Conservation (phyloP, 208 protist species). For the Herpetomonas samuelpessoai region DNA sequence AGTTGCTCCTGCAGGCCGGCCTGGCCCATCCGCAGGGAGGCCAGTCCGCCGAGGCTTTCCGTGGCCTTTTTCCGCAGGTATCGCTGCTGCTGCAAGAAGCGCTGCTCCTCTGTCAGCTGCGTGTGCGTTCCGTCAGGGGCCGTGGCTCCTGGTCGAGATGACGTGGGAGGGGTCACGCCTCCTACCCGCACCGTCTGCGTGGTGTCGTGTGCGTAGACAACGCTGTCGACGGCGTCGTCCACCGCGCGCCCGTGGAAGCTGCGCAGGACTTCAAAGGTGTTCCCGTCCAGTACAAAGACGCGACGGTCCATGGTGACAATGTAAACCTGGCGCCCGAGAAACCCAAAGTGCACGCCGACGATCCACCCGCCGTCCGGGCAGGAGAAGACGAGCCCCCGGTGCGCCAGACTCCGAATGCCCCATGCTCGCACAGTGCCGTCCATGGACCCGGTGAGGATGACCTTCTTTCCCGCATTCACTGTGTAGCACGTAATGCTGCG, state of each 20-base stretch:
- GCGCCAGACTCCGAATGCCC: constrained; percentile 39
- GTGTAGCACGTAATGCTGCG: constrained; percentile 44
- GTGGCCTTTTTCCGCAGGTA: constrained; percentile 6
- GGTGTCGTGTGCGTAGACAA: constrained; percentile 68
- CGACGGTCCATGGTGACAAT: constrained; percentile 69
- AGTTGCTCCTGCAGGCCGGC: constrained; percentile 1
- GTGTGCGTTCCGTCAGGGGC: constrained; percentile 1
- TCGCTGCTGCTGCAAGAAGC: not conserved
- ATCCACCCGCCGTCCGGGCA: constrained; percentile 55
- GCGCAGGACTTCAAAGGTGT: constrained; percentile 63
- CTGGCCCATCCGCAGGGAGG: constrained; percentile 15
- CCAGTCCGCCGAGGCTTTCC: constrained; percentile 14
- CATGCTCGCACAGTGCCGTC: constrained; percentile 77
- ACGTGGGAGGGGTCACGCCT: constrained; percentile 17
- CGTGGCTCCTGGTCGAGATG: not conserved
- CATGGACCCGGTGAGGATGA: constrained; percentile 69
- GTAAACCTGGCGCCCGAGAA: constrained; percentile 39
- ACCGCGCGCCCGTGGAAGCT: constrained; percentile 68
- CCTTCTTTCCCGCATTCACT: constrained; percentile 28
- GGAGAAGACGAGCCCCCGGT: constrained; percentile 62
- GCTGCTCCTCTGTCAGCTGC: not conserved
- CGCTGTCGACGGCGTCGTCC: constrained; percentile 31
- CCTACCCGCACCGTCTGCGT: constrained; percentile 51
- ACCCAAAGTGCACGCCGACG: constrained; percentile 66
- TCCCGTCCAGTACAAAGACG: constrained; percentile 63